A percentile compares a stretch with the other conserved stretches of the same genome.
Evolutionary conservation across 2,329 filamentous ascomycete species (phyloP).

Genomic region (Lachnellula willkommii): DNA sequence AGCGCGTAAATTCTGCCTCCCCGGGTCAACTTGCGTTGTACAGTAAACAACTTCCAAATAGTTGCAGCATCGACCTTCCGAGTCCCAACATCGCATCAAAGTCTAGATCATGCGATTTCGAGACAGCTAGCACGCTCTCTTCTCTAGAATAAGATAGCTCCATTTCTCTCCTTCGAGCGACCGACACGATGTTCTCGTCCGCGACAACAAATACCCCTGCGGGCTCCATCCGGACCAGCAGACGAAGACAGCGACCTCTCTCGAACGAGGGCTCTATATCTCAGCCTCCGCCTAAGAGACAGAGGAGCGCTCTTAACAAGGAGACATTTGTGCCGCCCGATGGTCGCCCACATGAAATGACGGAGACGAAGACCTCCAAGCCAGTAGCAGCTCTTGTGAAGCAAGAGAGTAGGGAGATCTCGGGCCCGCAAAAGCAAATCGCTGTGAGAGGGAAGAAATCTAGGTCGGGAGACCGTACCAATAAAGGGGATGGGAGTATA

Average conservation of each 20-base stretch:
- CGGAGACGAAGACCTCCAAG: constrained; percentile 52
- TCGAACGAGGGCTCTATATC: constrained; percentile 49
- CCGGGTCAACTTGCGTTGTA: not conserved
- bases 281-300: constrained; percentile 60
- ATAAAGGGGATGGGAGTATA: constrained; percentile 64
- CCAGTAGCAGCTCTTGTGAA: constrained; percentile 32
- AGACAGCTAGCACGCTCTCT: not conserved
- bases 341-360: constrained; percentile 43
- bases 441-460: constrained; percentile 58
- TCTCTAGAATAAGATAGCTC: not conserved
- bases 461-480: constrained; percentile 58
- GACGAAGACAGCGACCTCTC: constrained; percentile 55
- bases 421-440: constrained; percentile 41
- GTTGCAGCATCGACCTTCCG: not conserved
- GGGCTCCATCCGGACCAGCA: constrained; percentile 50
- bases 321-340: constrained; percentile 49
- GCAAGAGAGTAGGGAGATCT: constrained; percentile 26
- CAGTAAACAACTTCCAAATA: not conserved
- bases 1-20: not conserved
- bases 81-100: not conserved
- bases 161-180: not conserved
- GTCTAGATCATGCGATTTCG: constrained; percentile 4
- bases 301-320: constrained; percentile 52
- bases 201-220: constrained; percentile 47
- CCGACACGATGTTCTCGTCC: constrained; percentile 52